Base-by-base conservation (phyloP, 257 asterid species). In the Ligustrum vulgare region DNA sequence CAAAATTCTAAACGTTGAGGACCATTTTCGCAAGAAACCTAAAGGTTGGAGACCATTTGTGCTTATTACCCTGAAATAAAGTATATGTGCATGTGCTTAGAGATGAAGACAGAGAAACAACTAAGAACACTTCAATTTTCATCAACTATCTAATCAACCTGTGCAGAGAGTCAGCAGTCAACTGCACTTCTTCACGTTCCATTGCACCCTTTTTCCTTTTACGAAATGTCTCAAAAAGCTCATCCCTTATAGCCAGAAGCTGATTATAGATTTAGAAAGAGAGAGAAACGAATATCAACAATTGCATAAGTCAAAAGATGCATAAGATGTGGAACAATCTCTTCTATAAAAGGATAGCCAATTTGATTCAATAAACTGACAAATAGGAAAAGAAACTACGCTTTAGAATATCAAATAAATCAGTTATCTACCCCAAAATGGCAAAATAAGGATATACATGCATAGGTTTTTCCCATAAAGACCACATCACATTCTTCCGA, bases 151-250 rank as follows among this genome's bases (percentile, higher is more conserved):
- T 49, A 74, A 80, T 84, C 72, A 82, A 93, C 99, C 98, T 95
- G 76, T 89, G 99, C 33, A 95, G 88, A 45, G 99, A 90, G 80
- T 95, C 91, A 67, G 96, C 87, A 35, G 98, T 95, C 91, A 95
- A 75, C 80, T 93, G 96, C 81, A 93, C 97, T 88, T 93, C 98
- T 85, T 89, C 94, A 78, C 86, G 96, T 75, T 89, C 97, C 97
- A 95, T 95, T 71, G 83, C 96, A 65, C 97, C 96, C 81, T 93
- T 95, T 71, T 95, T 89, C 86, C 99, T 90, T 80, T 95, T 95
- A 83, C 94, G 84, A 78, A 95, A 95, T 36, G 99, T 95, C 91
- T 95, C 96, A 76, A 95, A 93, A 79, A 95, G 97, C 81, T 95
- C 99, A 58, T 93, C 93, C 81, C 98, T 86, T 77, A 95, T 93